Evolutionary conservation across 2,329 filamentous ascomycete species (phyloP), one percentile per base, ranked within the genome.

Genomic region (Colletotrichum sp.): DNA sequence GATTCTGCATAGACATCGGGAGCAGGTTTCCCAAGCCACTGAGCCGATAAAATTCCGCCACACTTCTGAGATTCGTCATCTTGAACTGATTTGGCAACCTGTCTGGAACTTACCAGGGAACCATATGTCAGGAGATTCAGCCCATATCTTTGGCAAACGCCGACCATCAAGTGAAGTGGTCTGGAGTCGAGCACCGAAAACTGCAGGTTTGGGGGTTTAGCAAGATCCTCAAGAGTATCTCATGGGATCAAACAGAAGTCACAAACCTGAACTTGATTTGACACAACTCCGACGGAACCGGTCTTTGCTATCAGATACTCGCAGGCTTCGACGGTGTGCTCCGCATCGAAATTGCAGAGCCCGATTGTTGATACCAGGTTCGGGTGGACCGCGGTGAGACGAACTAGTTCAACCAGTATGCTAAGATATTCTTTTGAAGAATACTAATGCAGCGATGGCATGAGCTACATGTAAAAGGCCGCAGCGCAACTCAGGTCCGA

Each of bases 301-400:
- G 66, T 74, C 9, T 74, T 74, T 28, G 66, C 71, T 25, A 74
- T 70, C 6, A 74, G 25, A 28, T 74, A 74, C 34, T 74, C 66
- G 32, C 66, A 74, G 18, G 28, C 58, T 30, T 74, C 71, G 5
- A 70, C 43, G 2, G 71, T 70, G 52, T 74, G 39, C 15, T 74
- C 66, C 6, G 66, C 68, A 25, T 74, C 66, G 27, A 74, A 74
- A 7, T 74, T 70, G 58, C 71, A 70, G 16, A 58, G 66, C 5
- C 71, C 66, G 16, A 65, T 70, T 3, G 71, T 74, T 27, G 71
- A 65, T 12, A 74, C 66, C 8, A 74, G 39, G 39, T 70, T 56
- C 8, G 65, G 71, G 6, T 70, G 7, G 7, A 65, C 25, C 9
- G 55, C 60, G 5, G 71, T 70, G 2, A 74, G 25, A 6, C 60